Base-by-base conservation (phyloP, 2,329 filamentous ascomycete genomes). In the Penicillium sp. region DNA sequence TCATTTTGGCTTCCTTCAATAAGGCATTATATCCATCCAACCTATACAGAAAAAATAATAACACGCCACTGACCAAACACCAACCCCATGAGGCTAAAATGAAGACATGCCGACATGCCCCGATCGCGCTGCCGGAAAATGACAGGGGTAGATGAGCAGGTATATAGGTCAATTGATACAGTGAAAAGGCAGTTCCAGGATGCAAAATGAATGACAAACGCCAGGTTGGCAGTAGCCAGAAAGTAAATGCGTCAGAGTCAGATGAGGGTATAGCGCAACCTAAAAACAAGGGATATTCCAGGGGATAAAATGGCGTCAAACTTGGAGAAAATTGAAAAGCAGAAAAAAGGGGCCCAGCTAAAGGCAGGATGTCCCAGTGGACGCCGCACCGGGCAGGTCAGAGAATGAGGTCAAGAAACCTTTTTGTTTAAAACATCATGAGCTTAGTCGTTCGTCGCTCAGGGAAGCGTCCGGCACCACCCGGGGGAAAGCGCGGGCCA, bases 371-470 rank as follows among this genome's bases (percentile, higher is more conserved):
- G n/a, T 37, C 23, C 23, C 25, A 54, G 35, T 47, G 35, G 50
- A 42, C 21, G 49, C 35, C 29, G 39, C 33, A 44, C 46, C 29
- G 25, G 25, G 48, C 26, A 47, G 42, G 25, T 33, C 5, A 46
- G 26, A 50, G 39, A 47, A 19, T 27, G n/a, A 46, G 29, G 11
- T 23, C 8, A 45, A 26, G 53, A 39, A 51, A 14, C 5, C 35
- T 11, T 25, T 61, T 78, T 71, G 19, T 61, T 78, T 71, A 79
- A 72, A 74, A 73, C 74, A 80, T 80, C 76, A 80, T 80, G 64
- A 81, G 67, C 68, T 67, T 75, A 57, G 79, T 81, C 9, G 78
- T 80, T 63, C 79, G 73, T 60, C 79, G 73, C 67, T 81, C 79
- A 1, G 79, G 79, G 68, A 79, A 80, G 27, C 76, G 75, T 47